Evolutionary conservation across 148 eudicot genomes (phyloP).

Genomic region (Chenopodium quinoa): DNA sequence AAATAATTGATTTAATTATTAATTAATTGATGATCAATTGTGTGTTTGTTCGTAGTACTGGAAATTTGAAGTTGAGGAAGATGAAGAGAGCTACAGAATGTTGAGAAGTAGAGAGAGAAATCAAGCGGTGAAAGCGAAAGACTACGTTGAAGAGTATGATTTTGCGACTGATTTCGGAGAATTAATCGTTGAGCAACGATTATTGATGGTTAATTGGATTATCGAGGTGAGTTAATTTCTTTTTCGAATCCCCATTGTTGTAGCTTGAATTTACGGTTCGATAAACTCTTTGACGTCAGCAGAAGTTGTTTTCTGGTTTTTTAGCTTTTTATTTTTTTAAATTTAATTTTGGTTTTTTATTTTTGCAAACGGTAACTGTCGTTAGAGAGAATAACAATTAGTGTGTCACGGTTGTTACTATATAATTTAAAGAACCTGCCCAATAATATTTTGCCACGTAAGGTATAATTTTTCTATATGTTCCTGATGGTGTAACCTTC

Average conservation of each 20-base stretch:
- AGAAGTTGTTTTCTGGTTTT: background rate
- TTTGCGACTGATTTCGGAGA: conserved; percentile 54
- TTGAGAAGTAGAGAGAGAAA: conserved; percentile 79
- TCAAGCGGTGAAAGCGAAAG: conserved; percentile 46
- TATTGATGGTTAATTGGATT: conserved; percentile 89
- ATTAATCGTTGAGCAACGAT: conserved; percentile 75
- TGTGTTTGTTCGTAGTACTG: conserved; percentile 27
- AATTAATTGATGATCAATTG: background rate
- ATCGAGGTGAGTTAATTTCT: conserved; percentile 54
- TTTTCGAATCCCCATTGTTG: background rate
- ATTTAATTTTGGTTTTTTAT: no score
- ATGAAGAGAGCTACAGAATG: conserved; percentile 71
- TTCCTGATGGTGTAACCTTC: conserved; percentile 13
- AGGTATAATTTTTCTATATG: background rate
- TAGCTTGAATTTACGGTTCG: background rate
- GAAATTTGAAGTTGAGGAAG: conserved; percentile 62
- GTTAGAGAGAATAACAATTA: background rate
- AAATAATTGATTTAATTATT: background rate
- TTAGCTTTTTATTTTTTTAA: background rate
- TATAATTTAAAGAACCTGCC: background rate
- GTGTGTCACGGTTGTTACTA: background rate
- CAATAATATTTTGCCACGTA: conserved; percentile 22
- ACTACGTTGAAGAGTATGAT: conserved; percentile 70
- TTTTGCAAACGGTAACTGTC: background rate
- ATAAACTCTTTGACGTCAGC: conserved; percentile 4